Evolutionary conservation across 306 rosid species (phyloP).

Genomic region (Gleditsia sinensis): DNA sequence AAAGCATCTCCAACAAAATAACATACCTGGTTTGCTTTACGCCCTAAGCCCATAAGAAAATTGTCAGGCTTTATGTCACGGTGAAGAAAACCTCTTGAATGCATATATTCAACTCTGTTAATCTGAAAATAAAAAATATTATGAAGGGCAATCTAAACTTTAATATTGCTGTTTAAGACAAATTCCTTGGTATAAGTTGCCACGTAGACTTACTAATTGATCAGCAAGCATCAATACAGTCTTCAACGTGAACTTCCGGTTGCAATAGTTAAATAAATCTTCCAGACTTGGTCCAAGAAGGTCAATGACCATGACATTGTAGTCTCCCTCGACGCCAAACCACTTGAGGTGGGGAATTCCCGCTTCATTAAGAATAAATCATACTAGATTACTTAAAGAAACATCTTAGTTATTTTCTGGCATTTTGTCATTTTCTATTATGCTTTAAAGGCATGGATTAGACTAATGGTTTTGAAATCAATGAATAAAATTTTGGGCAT

Average conservation of each 20-base stretch:
- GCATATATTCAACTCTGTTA: constrained; percentile 98
- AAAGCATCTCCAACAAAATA: constrained; percentile 29
- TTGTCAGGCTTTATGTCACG: constrained; percentile 99
- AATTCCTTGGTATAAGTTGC: constrained; percentile 22
- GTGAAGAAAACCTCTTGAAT: constrained; percentile 98
- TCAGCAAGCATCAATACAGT: constrained; percentile 98
- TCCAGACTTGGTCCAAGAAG: constrained; percentile 99
- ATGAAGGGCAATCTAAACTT: constrained; percentile 10
- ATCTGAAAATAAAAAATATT: constrained; percentile 60
- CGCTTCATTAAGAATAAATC: constrained; percentile 59
- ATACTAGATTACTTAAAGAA: constrained; percentile 42
- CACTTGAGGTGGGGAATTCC: constrained; percentile 98
- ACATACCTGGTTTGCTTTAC: constrained; percentile 95
- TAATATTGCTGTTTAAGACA: constrained; percentile 29
- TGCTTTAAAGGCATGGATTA: constrained; percentile 18
- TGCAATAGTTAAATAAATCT: constrained; percentile 97
- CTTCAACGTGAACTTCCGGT: constrained; percentile 86
- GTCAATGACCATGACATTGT: constrained; percentile 93
- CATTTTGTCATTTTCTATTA: neutral
- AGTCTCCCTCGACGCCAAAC: constrained; percentile 99
- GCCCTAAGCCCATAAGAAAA: constrained; percentile 98
- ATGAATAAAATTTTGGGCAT: neutral
- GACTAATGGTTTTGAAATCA: constrained; percentile 13
- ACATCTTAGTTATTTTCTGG: constrained; percentile 25
- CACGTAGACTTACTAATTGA: constrained; percentile 75